Evolutionary conservation across 106 monocot genomes (phyloP), one percentile per base, ranked within the genome.

Genomic region (Hemerocallis citrina): DNA sequence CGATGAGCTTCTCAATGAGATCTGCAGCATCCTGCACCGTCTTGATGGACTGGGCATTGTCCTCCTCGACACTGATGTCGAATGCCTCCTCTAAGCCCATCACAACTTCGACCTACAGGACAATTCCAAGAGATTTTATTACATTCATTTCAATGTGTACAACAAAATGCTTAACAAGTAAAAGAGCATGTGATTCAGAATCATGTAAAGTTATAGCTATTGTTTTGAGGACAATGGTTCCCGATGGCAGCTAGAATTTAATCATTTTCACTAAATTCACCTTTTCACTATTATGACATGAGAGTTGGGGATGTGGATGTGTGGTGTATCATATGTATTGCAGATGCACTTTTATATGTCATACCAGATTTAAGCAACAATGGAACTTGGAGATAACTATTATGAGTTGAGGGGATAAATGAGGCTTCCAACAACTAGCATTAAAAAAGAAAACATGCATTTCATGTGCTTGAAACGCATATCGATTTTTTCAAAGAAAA

Each of bases 61-160:
- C 65, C 44, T 84, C 84, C 32, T 84, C 84, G 45, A 84, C 78
- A 41, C 55, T 66, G 68, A 84, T 79, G 5, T 55, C 65, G 39
- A 84, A 84, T 16, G 43, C 79, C 62, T 84, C 84, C 66, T 84
- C 84, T 0, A 84, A 56, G 36, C 72, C 72, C 84, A 84, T 84
- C 61, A 84, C 79, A 49, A 84, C 73, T 51, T 84, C 84, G 48
- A 84, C 84, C 84, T 84, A 51, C 61, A 23, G 10, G 14, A 52
- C 0, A 33, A 24, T 21, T 6, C 21, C 32, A 21, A 34, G 20
- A 49, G 2, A 8, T 20, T 22, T 47, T 6, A 47, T 47, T 21
- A 6, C 8, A n/a, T 0, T 49, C 4, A 49, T 49, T 19, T 49
- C 8, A 49, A 49, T 49, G 2, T 7, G 22, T 49, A 19, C 49